Evolutionary conservation across 306 rosid species (phyloP), one percentile per base, ranked within the genome.

Genomic region (Leucaena leucocephala): DNA sequence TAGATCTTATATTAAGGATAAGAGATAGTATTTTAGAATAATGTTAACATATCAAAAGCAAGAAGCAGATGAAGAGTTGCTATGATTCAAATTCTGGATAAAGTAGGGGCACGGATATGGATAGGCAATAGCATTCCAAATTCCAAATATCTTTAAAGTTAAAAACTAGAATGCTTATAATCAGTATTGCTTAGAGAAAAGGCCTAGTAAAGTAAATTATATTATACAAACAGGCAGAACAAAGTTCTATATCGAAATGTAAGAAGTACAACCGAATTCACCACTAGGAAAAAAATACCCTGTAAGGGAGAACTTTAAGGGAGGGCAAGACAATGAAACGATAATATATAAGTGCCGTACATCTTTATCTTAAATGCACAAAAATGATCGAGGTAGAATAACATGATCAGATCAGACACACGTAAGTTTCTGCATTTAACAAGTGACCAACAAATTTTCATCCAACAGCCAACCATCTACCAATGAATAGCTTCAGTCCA

Each of bases 11-110:
- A 27, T 27, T 27, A 27, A 27, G 27, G 27, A 27, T 1, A 0
- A 27, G 27, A 27, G 27, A 27, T 27, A 27, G 1, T 58, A 10
- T 9, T 10, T n/a, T 50, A 36, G 35, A 48, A n/a, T 44, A 21
- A 67, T 42, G 38, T 48, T 39, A 33, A 39, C 55, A 71, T 40
- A 73, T 72, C 63, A 45, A 74, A 38, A 70, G 38, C 38, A 59
- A 35, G 68, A 75, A 72, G 68, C 36, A 80, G 67, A 80, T 3
- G 7, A 43, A 79, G 61, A 61, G 50, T 42, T 76, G 48, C 6
- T 22, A 72, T 21, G 39, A 78, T 79, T 64, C 36, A 76, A 71
- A 35, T 9, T 6, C 52, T 45, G 27, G 54, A 68, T 9, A 38
- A 9, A 49, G 62, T 14, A 33, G 27, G 1, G 65, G n/a, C 34